Evolutionary conservation across 768 basidiomycete species (phyloP), one percentile per base, ranked within the genome.

Genomic region (Chalciporus piperatus): DNA sequence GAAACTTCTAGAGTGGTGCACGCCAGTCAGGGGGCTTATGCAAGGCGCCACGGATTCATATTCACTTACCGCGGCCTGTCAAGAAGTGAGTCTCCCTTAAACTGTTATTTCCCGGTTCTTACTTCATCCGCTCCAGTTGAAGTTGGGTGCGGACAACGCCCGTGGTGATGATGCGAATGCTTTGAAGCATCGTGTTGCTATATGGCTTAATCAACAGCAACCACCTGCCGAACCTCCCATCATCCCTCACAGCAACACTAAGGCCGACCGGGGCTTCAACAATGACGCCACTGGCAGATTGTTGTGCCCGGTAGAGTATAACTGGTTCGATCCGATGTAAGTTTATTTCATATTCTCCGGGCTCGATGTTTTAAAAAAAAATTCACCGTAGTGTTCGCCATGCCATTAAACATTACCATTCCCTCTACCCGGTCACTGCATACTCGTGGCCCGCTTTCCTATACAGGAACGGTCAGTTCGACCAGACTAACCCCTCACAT

Each of bases 291-390:
- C 54, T 0, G 59, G 54, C 8, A 2, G 19, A 4, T 39, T 60
- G 2, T 38, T 60, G 7, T 56, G 52, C 22, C 57, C 54, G 0
- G 40, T 55, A 1, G 57, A 60, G 27, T 60, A 59, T 28, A 13
- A 59, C 17, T 61, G 59, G 59, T 14, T 11, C 19, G 50, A 59
- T n/a, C 3, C 30, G 1, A 4, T n/a, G 50, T 57, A 43, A 20
- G 19, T 32, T 23, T n/a, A n/a, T 13, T 43, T 16, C 11, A 25
- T 25, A 25, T 28, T 5, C 16, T 2, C n/a, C n/a, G n/a, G n/a
- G n/a, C 6, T n/a, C n/a, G n/a, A n/a, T 41, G 13, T 13, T 23
- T 16, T 52, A 2, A 45, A 13, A 13, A 30, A 11, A 14, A n/a
- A 28, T 14, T 14, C n/a, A n/a, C n/a, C n/a, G n/a, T 35, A 53